phyloP scores from a whole-genome alignment of 2,329 filamentous ascomycete species.

The Fusarium siculi region DNA sequence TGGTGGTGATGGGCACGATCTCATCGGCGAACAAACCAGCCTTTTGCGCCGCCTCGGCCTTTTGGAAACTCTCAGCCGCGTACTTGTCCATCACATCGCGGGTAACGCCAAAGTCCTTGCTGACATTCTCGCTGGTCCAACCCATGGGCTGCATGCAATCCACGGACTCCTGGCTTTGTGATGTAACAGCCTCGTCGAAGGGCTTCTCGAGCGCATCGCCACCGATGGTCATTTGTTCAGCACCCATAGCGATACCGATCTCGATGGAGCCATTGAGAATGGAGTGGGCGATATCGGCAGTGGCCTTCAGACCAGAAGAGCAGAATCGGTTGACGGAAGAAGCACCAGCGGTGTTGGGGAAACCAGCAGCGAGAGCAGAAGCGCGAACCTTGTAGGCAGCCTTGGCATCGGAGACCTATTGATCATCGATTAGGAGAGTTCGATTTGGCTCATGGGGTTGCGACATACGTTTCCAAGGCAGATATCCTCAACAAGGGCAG shows the following conservation, averaged over 20 bases:
- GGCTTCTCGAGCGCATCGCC: slow-evolving; percentile 76
- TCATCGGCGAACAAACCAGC: slow-evolving; percentile 92
- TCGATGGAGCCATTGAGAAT: slow-evolving; percentile 85
- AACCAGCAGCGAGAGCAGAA: slow-evolving; percentile 88
- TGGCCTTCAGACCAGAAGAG: slow-evolving; percentile 93
- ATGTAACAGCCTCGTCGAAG: slow-evolving; percentile 80
- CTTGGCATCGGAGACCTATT: slow-evolving; percentile 81
- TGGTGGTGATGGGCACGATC: slow-evolving; percentile 87
- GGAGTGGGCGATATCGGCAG: slow-evolving; percentile 92
- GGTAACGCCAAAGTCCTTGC: slow-evolving; percentile 85
- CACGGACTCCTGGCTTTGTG: slow-evolving; percentile 76
- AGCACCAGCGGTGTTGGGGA: slow-evolving; percentile 87
- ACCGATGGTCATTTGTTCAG: slow-evolving; percentile 84
- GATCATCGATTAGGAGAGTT: background rate
- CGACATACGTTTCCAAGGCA: slow-evolving; percentile 83
- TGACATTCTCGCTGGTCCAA: slow-evolving; percentile 97
- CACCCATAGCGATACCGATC: slow-evolving; percentile 86
- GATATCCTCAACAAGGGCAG: slow-evolving; percentile 86
- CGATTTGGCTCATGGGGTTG: background rate
- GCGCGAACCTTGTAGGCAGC: slow-evolving; percentile 92
- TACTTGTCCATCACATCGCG: slow-evolving; percentile 85
- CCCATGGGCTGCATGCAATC: slow-evolving; percentile 98
- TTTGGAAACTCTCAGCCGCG: slow-evolving; percentile 86
- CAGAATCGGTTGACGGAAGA: slow-evolving; percentile 95
- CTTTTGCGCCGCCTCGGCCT: slow-evolving; percentile 91